phyloP scores from a whole-genome alignment of 202 grass and related monocot genomes.

The Zoysia matrella region DNA sequence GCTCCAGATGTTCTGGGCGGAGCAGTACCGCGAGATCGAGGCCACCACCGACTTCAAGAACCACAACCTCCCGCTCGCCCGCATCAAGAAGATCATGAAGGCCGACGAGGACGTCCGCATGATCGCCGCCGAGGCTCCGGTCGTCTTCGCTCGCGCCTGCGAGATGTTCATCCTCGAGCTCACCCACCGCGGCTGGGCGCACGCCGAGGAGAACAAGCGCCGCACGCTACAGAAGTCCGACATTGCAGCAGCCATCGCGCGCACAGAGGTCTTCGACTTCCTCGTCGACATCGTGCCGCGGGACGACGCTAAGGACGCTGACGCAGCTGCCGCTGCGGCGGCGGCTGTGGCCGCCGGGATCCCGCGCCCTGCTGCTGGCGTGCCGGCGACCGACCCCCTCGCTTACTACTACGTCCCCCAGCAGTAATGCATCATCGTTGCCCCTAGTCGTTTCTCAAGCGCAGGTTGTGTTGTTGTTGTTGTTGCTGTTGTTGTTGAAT shows the following conservation, averaged over 20 bases:
- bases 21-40: conserved; percentile 78
- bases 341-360: conserved; percentile 24
- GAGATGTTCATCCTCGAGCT: no score
- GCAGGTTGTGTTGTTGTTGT: neutral
- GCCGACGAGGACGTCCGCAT: conserved; percentile 58
- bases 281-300: conserved; percentile 40
- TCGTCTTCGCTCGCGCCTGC: no score
- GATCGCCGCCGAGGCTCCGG: no score
- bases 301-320: conserved; percentile 51
- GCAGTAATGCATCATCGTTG: conserved; percentile 50
- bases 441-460: conserved; percentile 10
- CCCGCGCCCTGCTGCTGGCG: conserved; percentile 48
- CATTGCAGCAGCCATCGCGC: conserved; percentile 69
- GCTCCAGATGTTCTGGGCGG: conserved; percentile 72
- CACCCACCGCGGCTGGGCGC: conserved; percentile 37
- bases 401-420: conserved; percentile 71
- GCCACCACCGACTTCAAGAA: conserved; percentile 76
- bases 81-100: conserved; percentile 85
- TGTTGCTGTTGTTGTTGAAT: neutral
- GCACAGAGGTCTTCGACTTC: conserved; percentile 73
- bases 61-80: conserved; percentile 70
- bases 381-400: conserved; percentile 56
- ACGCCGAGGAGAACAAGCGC: conserved; percentile 79
- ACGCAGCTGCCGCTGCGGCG: conserved; percentile 37
- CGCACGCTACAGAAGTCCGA: conserved; percentile 74